Base-by-base conservation (phyloP, 495 filamentous ascomycete species). In the Penicillium psychrofluorescens region DNA sequence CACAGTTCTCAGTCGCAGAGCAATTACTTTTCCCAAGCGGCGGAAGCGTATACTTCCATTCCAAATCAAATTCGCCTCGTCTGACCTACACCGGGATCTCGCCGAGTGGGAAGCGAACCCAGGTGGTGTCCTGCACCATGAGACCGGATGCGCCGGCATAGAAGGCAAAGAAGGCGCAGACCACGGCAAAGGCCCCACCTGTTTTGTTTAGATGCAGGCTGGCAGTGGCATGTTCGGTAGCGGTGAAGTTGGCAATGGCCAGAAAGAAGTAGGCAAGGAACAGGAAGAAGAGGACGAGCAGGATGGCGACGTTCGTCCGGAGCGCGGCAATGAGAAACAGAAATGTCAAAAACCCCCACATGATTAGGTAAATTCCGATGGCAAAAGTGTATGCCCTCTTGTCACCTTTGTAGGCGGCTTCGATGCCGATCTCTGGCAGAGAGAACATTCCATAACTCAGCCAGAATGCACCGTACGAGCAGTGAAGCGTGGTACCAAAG, bases 281-380 rank as follows among this genome's bases (percentile, higher is more conserved):
- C 28, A 51, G 35, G 39, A 51, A 51, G 39, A 39, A 46, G 10
- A 51, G 41, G 10, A 28, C 27, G 5, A 46, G n/a, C 1, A 51
- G 39, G 7, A 22, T 22, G 4, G 22, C 22, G 22, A 22, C 22
- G 22, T 22, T 22, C 22, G 22, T 22, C 22, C 4, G 2, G 2
- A 22, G 22, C 22, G 22, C 22, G 22, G 22, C 22, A 40, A 51
- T 33, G 8, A 44, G 32, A 30, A 51, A 51, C 11, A 46, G 16
- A 2, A 49, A 22, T 11, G 53, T 55, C 35, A 44, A 13, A 31
- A 51, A 49, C 35, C 45, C 45, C 53, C 53, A 55, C 37, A 48
- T 27, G 12, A 51, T 44, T 7, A 55, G 37, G 8, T 47, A 48
- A 29, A 48, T 51, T 1, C 53, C 53, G 1, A 55, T 11, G 8